Conservation (phyloP, 1,284 basidiomycete species). For the Gomphus sp. region DNA sequence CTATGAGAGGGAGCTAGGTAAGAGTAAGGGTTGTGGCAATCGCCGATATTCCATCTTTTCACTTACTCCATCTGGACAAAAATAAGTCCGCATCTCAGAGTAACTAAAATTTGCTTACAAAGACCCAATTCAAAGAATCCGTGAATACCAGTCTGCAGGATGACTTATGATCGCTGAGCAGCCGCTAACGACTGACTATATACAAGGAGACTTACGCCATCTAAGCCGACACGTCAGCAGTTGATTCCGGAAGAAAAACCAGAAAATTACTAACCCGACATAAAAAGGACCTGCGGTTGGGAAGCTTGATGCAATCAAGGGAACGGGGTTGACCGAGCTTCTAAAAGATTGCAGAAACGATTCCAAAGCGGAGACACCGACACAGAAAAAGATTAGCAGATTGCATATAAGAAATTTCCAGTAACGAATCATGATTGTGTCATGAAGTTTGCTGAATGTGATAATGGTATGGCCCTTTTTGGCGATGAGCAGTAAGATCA, state of each 20-base stretch:
- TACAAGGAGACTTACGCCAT: constrained; percentile 46
- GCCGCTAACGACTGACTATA: neutral
- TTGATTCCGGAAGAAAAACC: constrained; percentile 20
- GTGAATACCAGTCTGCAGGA: constrained; percentile 74
- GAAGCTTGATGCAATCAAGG: constrained; percentile 56
- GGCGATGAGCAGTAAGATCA: constrained; percentile 69
- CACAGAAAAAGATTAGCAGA: constrained; percentile 83
- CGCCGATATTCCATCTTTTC: neutral
- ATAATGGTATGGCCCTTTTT: constrained; percentile 85
- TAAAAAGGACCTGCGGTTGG: constrained; percentile 84
- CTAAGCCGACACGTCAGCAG: neutral
- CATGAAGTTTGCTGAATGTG: constrained; percentile 78
- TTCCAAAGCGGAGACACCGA: constrained; percentile 73
- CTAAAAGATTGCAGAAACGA: constrained; percentile 59
- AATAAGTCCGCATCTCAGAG: constrained; percentile 6
- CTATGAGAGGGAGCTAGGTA: constrained; percentile 59
- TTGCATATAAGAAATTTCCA: constrained; percentile 83
- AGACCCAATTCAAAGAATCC: constrained; percentile 60
- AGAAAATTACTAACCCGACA: constrained; percentile 42
- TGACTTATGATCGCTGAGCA: constrained; percentile 38
- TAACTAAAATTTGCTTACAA: constrained; percentile 32
- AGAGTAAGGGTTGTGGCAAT: neutral
- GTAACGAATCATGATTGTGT: constrained; percentile 78
- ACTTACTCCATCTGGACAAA: constrained; percentile 49
- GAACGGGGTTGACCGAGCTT: constrained; percentile 31